Evolutionary conservation across 2,329 filamentous ascomycete genomes (phyloP).

Genomic region (Xylariaceae sp.): DNA sequence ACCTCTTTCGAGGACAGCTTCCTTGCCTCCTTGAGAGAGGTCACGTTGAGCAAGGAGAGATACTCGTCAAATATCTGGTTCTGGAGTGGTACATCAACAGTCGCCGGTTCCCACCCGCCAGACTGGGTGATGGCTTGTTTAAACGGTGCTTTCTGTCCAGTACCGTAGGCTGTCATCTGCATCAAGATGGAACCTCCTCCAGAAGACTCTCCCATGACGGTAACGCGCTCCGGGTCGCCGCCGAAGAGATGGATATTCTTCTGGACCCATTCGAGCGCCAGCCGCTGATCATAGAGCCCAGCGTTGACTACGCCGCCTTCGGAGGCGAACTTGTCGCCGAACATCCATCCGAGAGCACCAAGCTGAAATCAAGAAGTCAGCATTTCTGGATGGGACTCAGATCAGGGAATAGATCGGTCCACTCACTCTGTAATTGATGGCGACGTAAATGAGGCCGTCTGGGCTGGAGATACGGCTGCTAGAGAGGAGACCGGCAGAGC

Average conservation of each 20-base stretch:
- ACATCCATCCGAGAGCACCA: slow-evolving; percentile 2
- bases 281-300: slow-evolving; percentile 45
- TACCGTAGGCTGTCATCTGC: slow-evolving; percentile 42
- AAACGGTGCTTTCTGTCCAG: slow-evolving; percentile 40
- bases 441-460: slow-evolving; percentile 1
- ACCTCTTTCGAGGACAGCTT: background rate
- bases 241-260: slow-evolving; percentile 46
- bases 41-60: background rate
- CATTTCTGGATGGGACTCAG: background rate
- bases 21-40: background rate
- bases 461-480: background rate
- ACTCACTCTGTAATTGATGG: slow-evolving; percentile 1
- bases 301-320: slow-evolving; percentile 36
- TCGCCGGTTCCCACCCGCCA: background rate
- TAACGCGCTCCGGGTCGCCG: slow-evolving; percentile 44
- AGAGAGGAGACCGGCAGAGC: slow-evolving; percentile 1
- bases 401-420: background rate
- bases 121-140: slow-evolving; percentile 30
- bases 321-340: slow-evolving; percentile 10
- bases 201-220: slow-evolving; percentile 48
- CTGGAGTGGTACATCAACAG: background rate
- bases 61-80: background rate
- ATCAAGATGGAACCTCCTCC: slow-evolving; percentile 44
- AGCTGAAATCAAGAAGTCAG: background rate
- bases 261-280: slow-evolving; percentile 47